A percentile compares a stretch with the other conserved stretches of the same genome.
Conservation (phyloP, 495 filamentous ascomycete species). For the Aspergillus ostianus region DNA sequence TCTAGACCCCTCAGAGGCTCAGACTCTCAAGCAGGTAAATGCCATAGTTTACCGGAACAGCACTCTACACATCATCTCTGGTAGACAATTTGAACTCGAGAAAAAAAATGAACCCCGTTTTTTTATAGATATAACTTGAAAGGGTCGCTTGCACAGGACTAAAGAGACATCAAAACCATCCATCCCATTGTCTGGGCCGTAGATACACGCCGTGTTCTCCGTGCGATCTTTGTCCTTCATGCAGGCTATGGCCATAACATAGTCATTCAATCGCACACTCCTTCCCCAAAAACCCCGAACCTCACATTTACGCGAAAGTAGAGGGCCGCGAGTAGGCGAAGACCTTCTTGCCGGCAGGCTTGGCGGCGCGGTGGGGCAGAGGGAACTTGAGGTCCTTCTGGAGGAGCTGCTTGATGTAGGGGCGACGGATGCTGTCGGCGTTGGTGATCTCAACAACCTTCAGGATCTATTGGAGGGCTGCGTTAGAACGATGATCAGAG, state of each 20-base stretch:
- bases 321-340: conserved; percentile 88
- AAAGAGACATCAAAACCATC: conserved; percentile 46
- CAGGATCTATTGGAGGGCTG: conserved; percentile 67
- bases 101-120: conserved; percentile 37
- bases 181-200: conserved; percentile 34
- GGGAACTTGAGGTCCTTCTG: conserved; percentile 95
- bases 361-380: conserved; percentile 90
- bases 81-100: conserved; percentile 1
- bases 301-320: conserved; percentile 69
- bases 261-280: conserved; percentile 50
- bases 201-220: conserved; percentile 40
- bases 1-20: neutral
- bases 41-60: neutral
- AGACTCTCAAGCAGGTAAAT: neutral
- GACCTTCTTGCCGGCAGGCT: conserved; percentile 76
- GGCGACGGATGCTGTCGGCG: conserved; percentile 86
- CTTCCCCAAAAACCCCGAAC: conserved; percentile 37
- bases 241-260: conserved; percentile 50
- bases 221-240: conserved; percentile 44
- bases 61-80: neutral
- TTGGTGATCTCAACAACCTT: conserved; percentile 97
- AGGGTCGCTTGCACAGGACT: conserved; percentile 47
- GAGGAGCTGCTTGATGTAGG: conserved; percentile 98
- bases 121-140: conserved; percentile 42
- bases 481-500: conserved; percentile 26